Base-by-base conservation (phyloP, 768 basidiomycete species). In the Suillus decipiens region DNA sequence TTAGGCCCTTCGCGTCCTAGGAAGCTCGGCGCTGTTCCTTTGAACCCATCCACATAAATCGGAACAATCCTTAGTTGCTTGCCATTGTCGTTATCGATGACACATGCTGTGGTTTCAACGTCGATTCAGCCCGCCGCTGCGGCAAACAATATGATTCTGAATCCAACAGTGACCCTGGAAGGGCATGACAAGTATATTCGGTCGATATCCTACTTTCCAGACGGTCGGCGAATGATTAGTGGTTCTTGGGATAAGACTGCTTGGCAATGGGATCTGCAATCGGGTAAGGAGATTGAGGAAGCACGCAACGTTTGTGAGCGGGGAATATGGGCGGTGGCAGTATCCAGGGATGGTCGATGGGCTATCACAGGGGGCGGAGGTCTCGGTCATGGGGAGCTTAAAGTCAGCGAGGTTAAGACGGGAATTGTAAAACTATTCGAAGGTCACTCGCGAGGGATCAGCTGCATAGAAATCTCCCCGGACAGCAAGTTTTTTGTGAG, bases 281-380 rank as follows among this genome's bases (percentile, higher is more conserved):
- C 15, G 24, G 22, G 37, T 22, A 39, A 56, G 15, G 55, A 56
- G 37, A 56, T 39, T 11, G 24, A 56, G 15, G 37, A 17, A 10
- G 24, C 37, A 17, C 37, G 24, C 15, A 24, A 39, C 17, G 9
- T 56, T 39, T 56, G 22, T 17, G 22, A 56, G 11, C 17, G 15
- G n/a, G 24, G 22, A 17, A 17, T 28, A 17, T 24, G 37, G 37
- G 8, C 5, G 8, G 37, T 39, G 24, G 22, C 17, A 15, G 37
- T 56, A 28, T 56, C 55, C 14, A 39, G 15, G 37, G 55, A 57
- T 28, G 55, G 55, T 6, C 55, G 55, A 11, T 57, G 55, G 37
- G 37, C 17, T 28, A 39, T 39, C 17, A 41, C 55, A 10, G 55
- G 31, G 10, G 51, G 37, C 10, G 37, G 55, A 28, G 37, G 24